Conservation (phyloP, 345 rosid species). For the Salix koriyanagi region DNA sequence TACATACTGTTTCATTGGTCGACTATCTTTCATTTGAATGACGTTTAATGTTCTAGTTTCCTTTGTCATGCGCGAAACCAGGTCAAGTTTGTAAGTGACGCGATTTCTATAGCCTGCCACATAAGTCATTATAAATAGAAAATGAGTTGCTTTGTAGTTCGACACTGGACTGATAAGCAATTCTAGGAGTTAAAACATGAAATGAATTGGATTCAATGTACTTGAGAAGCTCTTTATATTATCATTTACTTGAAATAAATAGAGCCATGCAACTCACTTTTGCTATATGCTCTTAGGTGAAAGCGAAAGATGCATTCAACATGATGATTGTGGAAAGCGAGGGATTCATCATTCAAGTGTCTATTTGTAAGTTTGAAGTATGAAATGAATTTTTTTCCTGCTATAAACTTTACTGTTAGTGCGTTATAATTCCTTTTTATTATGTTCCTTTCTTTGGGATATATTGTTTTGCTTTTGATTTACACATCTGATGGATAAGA, state of each 20-base stretch:
- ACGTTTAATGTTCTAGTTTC: background rate
- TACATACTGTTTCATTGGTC: too few relatives aligned
- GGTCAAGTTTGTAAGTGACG: background rate
- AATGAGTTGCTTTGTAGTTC: background rate
- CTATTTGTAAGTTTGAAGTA: slow-evolving; percentile 53
- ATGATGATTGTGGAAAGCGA: slow-evolving; percentile 56
- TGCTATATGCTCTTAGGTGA: slow-evolving; percentile 42
- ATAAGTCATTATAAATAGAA: background rate
- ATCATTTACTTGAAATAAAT: background rate
- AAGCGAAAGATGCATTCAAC: slow-evolving; percentile 61
- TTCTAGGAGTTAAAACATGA: background rate
- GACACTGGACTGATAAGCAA: background rate
- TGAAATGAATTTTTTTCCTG: background rate
- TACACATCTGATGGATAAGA: too few relatives aligned
- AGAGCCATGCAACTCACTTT: slow-evolving; percentile 5
- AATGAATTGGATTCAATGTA: background rate
- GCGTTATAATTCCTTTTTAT: background rate
- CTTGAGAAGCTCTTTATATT: background rate
- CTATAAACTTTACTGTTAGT: background rate
- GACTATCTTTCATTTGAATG: too few relatives aligned
- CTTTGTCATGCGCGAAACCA: background rate
- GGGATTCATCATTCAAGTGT: slow-evolving; percentile 81
- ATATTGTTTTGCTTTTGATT: too few relatives aligned
- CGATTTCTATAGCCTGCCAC: background rate
- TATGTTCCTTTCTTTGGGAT: background rate